Base-by-base conservation (phyloP, 768 basidiomycete genomes). In the Auriscalpium microsporum region DNA sequence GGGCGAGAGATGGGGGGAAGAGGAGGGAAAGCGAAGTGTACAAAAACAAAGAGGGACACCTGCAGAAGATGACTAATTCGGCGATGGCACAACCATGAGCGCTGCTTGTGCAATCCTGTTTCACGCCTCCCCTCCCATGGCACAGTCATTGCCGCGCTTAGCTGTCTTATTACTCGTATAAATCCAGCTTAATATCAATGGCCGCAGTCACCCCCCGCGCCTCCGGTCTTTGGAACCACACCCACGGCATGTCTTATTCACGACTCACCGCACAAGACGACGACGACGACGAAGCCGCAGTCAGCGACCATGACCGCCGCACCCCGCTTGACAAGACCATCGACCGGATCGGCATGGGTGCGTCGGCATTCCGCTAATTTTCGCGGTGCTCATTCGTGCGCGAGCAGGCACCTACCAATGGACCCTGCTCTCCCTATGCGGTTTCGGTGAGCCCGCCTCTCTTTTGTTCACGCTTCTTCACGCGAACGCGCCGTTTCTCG, bases 271-370 rank as follows among this genome's bases (percentile, higher is more conserved):
- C 65, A n/a, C 71, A 71, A 54, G 74, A 72, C 46, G 72, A 68
- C 56, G 64, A 60, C 16, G 69, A 70, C 14, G 61, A 64, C 33
- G n/a, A n/a, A n/a, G n/a, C n/a, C n/a, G 56, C 56, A 48, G 23
- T 58, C 71, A 62, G 55, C 42, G 64, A 61, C 23, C 45, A 62
- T 33, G 73, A 72, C 53, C 61, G 54, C 28, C 63, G 74, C 34
- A 73, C 72, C 1, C 73, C 74, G 63, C 75, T 94, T 28, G 92
- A 94, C 71, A 86, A 75, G 64, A 93, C 92, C 1, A 91, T 94
- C 69, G 90, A 93, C 65, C 78, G 83, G 42, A 93, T 94, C 64
- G 92, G 91, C 33, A 90, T 95, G 91, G 91, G 90, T 67, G 56
- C 53, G 76, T 66, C 7, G 6, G 44, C n/a, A 8, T 11, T 19